Evolutionary conservation across 2,329 filamentous ascomycete species (phyloP).

Genomic region (Aspergillus fumigatus): DNA sequence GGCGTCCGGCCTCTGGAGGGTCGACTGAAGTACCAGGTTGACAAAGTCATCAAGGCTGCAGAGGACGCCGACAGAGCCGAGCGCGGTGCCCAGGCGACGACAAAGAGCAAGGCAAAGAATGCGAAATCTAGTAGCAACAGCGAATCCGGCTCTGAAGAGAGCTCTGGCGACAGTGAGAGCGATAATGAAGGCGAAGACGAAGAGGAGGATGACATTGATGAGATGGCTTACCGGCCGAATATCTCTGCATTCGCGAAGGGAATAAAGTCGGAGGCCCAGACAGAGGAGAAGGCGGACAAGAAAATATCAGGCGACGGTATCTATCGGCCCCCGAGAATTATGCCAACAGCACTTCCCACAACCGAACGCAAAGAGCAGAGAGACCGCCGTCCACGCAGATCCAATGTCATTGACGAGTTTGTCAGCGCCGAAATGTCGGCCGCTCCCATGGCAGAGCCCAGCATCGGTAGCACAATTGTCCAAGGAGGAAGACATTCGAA

Average conservation of each 20-base stretch:
- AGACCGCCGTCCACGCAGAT: conserved; percentile 63
- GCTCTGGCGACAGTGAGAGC: conserved; percentile 23
- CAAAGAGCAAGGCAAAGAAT: conserved; percentile 28
- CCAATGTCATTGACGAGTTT: conserved; percentile 87
- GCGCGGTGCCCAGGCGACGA: conserved; percentile 19
- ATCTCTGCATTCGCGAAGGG: conserved; percentile 43
- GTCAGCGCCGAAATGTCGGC: conserved; percentile 76
- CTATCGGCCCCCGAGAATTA: conserved; percentile 84
- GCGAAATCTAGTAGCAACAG: conserved; percentile 25
- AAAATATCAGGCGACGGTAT: conserved; percentile 56
- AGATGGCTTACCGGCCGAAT: conserved; percentile 61
- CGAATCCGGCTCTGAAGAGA: conserved; percentile 22
- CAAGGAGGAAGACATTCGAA: conserved; percentile 74
- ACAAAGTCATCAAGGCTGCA: conserved; percentile 85
- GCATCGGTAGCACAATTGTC: conserved; percentile 84
- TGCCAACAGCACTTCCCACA: conserved; percentile 75
- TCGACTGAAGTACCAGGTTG: conserved; percentile 89
- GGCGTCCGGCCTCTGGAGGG: conserved; percentile 86
- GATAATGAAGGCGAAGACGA: conserved; percentile 31
- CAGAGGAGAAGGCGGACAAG: conserved; percentile 12
- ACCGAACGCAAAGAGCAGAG: conserved; percentile 56
- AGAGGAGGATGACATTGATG: conserved; percentile 50
- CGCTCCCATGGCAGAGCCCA: conserved; percentile 78
- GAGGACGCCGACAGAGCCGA: conserved; percentile 47
- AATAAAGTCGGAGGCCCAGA: conserved; percentile 33